Conservation (phyloP, 345 rosid genomes). For the Aethionema arabicum region DNA sequence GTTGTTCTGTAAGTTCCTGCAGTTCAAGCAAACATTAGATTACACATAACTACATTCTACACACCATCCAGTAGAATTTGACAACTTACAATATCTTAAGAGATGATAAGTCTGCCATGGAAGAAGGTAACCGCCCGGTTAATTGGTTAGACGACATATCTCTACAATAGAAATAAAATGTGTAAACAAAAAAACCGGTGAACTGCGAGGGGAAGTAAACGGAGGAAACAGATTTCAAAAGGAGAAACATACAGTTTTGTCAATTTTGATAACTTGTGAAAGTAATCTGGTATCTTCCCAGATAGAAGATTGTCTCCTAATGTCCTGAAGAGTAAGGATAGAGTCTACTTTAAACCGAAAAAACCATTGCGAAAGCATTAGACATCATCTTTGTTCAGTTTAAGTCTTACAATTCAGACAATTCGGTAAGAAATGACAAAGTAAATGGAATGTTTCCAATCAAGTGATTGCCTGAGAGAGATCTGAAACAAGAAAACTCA, state of each 20-base stretch:
- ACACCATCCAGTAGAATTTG: not conserved
- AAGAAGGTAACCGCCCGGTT: constrained; percentile 70
- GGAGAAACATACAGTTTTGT: constrained; percentile 50
- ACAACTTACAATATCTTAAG: constrained; percentile 71
- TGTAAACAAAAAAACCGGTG: constrained; percentile 24
- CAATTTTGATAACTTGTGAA: constrained; percentile 57
- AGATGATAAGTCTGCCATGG: constrained; percentile 61
- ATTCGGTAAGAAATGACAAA: constrained; percentile 43
- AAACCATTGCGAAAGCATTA: constrained; percentile 9
- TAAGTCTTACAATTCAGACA: constrained; percentile 53
- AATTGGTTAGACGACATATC: constrained; percentile 77
- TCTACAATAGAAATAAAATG: constrained; percentile 42
- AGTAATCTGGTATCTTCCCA: constrained; percentile 74
- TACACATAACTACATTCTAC: not conserved
- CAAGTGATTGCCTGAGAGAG: constrained; percentile 61
- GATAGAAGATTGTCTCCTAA: constrained; percentile 60
- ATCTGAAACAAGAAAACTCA: constrained; percentile 41
- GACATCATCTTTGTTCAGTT: constrained; percentile 9
- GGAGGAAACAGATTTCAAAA: constrained; percentile 1
- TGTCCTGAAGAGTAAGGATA: constrained; percentile 47
- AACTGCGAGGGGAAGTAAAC: no score
- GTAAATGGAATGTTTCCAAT: constrained; percentile 59
- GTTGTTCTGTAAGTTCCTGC: constrained; percentile 87
- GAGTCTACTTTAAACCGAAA: constrained; percentile 1
- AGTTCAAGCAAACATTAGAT: constrained; percentile 30